phyloP scores from a whole-genome alignment of 495 filamentous ascomycete genomes.

The Cladorrhinum samala region DNA sequence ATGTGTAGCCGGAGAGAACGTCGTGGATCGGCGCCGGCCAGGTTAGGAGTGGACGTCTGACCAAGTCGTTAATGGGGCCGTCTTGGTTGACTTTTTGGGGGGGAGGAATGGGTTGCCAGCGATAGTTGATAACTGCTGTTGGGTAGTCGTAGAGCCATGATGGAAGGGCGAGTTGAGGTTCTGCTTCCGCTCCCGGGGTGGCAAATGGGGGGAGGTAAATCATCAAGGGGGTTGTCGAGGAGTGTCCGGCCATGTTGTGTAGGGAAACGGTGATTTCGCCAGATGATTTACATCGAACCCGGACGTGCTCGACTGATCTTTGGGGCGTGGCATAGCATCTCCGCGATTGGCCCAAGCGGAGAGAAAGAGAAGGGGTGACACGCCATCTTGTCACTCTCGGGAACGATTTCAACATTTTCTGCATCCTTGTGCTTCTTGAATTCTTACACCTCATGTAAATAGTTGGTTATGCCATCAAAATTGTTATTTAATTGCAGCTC shows the following conservation, averaged over 20 bases:
- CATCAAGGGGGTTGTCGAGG: slow-evolving; percentile 23
- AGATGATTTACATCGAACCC: slow-evolving; percentile 17
- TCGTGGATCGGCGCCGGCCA: slow-evolving; percentile 50
- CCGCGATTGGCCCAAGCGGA: not conserved
- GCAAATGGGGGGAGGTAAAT: slow-evolving; percentile 32
- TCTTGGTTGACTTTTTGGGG: slow-evolving; percentile 1
- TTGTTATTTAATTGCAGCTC: too few relatives aligned
- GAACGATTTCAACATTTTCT: slow-evolving; percentile 13
- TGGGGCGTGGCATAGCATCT: slow-evolving; percentile 8
- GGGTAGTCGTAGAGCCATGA: slow-evolving; percentile 27
- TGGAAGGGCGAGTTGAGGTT: slow-evolving; percentile 22
- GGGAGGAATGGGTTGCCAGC: slow-evolving; percentile 20
- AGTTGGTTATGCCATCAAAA: not conserved
- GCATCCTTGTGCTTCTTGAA: not conserved
- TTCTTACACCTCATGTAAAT: not conserved
- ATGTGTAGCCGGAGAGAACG: slow-evolving; percentile 38
- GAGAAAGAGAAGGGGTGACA: not conserved
- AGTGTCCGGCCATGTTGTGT: slow-evolving; percentile 26
- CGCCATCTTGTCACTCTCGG: not conserved
- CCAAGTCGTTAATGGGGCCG: too few relatives aligned
- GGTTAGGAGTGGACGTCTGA: not conserved
- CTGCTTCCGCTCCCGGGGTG: slow-evolving; percentile 2
- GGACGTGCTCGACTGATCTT: slow-evolving; percentile 6
- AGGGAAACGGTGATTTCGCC: slow-evolving; percentile 28
- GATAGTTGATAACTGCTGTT: slow-evolving; percentile 38